Base-by-base conservation (phyloP, 1,139 yeast species). In the Yamadazyma aaseri region DNA sequence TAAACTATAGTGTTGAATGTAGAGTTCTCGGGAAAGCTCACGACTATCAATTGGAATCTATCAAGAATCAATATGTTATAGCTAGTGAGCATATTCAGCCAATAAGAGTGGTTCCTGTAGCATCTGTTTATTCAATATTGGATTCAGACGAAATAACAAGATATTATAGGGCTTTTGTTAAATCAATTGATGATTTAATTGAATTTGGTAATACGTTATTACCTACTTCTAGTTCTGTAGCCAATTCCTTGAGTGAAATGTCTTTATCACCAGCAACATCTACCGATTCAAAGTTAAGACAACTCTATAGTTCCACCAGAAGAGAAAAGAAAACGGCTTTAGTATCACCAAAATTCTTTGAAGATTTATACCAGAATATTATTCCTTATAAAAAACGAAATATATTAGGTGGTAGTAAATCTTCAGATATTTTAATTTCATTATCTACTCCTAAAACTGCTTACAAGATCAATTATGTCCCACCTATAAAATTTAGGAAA, bases 11-110 rank as follows among this genome's bases (percentile, higher is more conserved):
- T 36, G 62, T 70, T 7, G 65, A 63, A 24, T 71, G 73, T 14
- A 58, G 73, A 48, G 60, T 70, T 13, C 63, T 70, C 22, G 75
- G 74, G 1, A 60, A 58, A 28, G 69, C 73, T 1, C 57, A 63
- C 15, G 71, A 64, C 34, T 70, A 65, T 41, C 37, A 47, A 3
- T 34, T 40, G 26, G 36, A 38, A n/a, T 38, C 37, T 3, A 36
- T 41, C 6, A 38, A 42, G 13, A 70, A 70, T 38, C 63, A 58
- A 39, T 70, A 66, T 38, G 63, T 69, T 15, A 54, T 69, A 29
- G 70, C 70, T 3, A 57, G 58, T 26, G 70, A 65, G 32, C 54
- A 56, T 3, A 49, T 51, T 6, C 46, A 56, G 28, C 66, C 68
- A 4, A 53, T 69, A 14, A 46, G 76, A 31, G 60, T 70, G 12